Evolutionary conservation across 371 early-diverging fungal genomes (phyloP).

Genomic region (Mucor irregularis): DNA sequence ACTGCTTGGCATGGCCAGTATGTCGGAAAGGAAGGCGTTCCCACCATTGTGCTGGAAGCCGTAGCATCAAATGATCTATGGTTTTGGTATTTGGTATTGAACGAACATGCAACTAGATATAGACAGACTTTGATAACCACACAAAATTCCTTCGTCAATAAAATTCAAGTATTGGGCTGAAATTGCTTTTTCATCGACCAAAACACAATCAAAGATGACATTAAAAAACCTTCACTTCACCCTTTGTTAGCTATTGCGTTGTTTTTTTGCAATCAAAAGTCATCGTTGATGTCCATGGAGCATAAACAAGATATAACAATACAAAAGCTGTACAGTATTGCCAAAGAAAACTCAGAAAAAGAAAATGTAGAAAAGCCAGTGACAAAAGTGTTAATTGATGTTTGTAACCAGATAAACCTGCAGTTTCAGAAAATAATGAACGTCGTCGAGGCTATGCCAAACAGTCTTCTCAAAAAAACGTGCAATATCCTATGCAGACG

Average conservation of each 20-base stretch:
- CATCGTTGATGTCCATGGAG: conserved; percentile 13
- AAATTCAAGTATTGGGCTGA: too few species aligned
- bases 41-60: too few species aligned
- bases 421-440: conserved; percentile 8
- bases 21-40: too few species aligned
- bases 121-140: too few species aligned
- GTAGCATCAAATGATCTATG: too few species aligned
- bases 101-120: too few species aligned
- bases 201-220: background rate
- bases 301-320: conserved; percentile 18
- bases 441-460: conserved; percentile 1
- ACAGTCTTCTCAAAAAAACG: conserved; percentile 6
- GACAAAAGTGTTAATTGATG: background rate
- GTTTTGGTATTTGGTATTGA: too few species aligned
- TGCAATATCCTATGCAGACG: background rate
- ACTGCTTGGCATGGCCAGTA: too few species aligned
- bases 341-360: conserved; percentile 6
- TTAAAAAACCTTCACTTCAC: background rate
- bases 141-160: too few species aligned
- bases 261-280: conserved; percentile 5
- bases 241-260: conserved; percentile 11
- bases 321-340: conserved; percentile 20
- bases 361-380: background rate
- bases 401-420: conserved; percentile 2
- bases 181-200: too few species aligned